Base-by-base conservation (phyloP, 495 filamentous ascomycete genomes). In the Aspergillus kassunensis region DNA sequence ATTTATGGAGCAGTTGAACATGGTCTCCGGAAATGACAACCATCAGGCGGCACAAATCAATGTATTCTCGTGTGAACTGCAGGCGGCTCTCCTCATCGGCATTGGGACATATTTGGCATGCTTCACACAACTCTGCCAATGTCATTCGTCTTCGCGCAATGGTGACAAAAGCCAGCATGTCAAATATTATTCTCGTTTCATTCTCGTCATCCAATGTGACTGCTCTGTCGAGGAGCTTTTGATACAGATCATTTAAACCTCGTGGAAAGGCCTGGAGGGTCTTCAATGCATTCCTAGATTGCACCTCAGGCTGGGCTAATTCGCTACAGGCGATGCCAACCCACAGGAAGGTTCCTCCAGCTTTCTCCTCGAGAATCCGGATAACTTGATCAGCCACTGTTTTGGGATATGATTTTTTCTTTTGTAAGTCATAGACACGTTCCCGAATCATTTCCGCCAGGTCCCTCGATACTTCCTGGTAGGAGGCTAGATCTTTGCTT, bases 271-370 rank as follows among this genome's bases (percentile, higher is more conserved):
- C 49, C 36, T 45, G 30, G 11, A 64, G 40, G n/a, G 30, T 47
- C 23, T 52, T 40, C 19, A 64, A 29, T 0, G 47, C 56, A 30
- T 57, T 18, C 43, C 40, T 51, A 10, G 56, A 44, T 9, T 23
- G 46, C 11, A 51, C 30, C n/a, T n/a, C n/a, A 23, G 42, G 4
- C n/a, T n/a, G n/a, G n/a, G 8, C 23, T 23, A 64, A 42, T 40
- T 61, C 50, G 2, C 31, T 30, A 45, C 55, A 61, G 13, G 55
- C 62, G 40, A 65, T 54, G 2, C 55, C 64, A 39, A 67, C 53
- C 64, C 62, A 67, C 12, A 65, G 53, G 42, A 67, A 67, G 18
- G 60, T 67, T 33, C 62, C 64, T 43, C 61, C 61, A 6, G 62
- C 57, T 36, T 62, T 62, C 19, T 63, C 55, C 35, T 54, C 16